Conservation (phyloP, 768 basidiomycete species). For the Boletus vinaceobasis region DNA sequence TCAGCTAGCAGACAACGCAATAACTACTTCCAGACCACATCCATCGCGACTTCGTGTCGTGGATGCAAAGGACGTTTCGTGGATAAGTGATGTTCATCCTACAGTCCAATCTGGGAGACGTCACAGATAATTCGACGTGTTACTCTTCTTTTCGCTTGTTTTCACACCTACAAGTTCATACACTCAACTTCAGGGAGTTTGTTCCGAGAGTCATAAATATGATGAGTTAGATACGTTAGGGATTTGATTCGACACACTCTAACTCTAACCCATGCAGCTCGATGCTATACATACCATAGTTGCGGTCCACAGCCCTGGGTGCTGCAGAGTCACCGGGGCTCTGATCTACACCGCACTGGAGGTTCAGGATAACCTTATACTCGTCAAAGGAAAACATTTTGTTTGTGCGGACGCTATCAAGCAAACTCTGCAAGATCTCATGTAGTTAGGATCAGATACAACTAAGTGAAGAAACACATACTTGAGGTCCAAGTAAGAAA, state of each 20-base stretch:
- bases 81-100: slow-evolving; percentile 26
- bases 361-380: slow-evolving; percentile 85
- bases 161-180: neutral
- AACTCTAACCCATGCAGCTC: slow-evolving; percentile 83
- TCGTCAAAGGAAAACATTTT: slow-evolving; percentile 84
- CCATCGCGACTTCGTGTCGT: slow-evolving; percentile 20
- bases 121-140: neutral
- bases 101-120: neutral
- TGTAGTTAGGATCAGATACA: neutral
- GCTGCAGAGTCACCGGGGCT: slow-evolving; percentile 47
- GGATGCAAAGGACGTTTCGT: slow-evolving; percentile 33
- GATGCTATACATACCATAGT: slow-evolving; percentile 86
- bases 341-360: slow-evolving; percentile 83
- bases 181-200: neutral
- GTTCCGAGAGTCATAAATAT: slow-evolving; percentile 4
- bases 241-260: slow-evolving; percentile 39
- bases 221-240: slow-evolving; percentile 20
- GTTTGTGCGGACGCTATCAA: slow-evolving; percentile 62
- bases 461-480: slow-evolving; percentile 31
- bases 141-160: neutral
- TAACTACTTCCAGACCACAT: slow-evolving; percentile 17
- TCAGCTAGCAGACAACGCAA: slow-evolving; percentile 31
- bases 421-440: slow-evolving; percentile 57
- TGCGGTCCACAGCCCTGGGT: slow-evolving; percentile 57
- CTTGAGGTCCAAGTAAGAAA: slow-evolving; percentile 72